Percentiles rank a stretch among this genome's conserved stretches.
Evolutionary conservation across 352 stramenopile genomes (phyloP).

Genomic region (Phytophthora fragariaefolia): DNA sequence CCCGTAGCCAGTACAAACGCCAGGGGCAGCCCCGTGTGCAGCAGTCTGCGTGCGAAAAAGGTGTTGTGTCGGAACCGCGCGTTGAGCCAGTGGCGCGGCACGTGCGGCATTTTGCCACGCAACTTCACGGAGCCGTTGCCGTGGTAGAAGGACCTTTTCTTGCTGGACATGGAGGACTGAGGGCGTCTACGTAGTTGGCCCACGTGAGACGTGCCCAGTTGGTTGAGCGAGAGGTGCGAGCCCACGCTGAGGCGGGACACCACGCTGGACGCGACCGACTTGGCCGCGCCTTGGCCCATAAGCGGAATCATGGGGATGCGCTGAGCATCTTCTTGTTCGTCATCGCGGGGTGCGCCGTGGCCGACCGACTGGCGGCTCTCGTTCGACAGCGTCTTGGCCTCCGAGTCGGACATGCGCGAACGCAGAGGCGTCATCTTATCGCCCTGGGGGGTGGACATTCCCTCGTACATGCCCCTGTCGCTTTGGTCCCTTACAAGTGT

Average conservation of each 20-base stretch:
- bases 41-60: slow-evolving; percentile 75
- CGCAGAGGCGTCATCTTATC: slow-evolving; percentile 29
- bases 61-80: slow-evolving; percentile 74
- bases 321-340: slow-evolving; percentile 39
- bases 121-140: slow-evolving; percentile 30
- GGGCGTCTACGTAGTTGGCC: slow-evolving; percentile 33
- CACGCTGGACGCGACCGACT: slow-evolving; percentile 27
- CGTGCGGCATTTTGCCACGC: slow-evolving; percentile 52
- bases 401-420: slow-evolving; percentile 39
- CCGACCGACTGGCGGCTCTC: slow-evolving; percentile 20
- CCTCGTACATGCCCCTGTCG: slow-evolving; percentile 42
- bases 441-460: slow-evolving; percentile 35
- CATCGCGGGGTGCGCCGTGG: slow-evolving; percentile 37
- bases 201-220: slow-evolving; percentile 16
- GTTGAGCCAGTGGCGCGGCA: slow-evolving; percentile 65
- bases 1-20: slow-evolving; percentile 49
- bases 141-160: slow-evolving; percentile 68
- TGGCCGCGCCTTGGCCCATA: slow-evolving; percentile 34
- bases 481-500: slow-evolving; percentile 22
- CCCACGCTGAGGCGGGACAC: slow-evolving; percentile 32
- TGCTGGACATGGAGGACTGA: slow-evolving; percentile 35
- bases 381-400: slow-evolving; percentile 30
- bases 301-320: slow-evolving; percentile 41
- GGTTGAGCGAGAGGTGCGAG: slow-evolving; percentile 36
- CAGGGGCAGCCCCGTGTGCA: slow-evolving; percentile 54